Base-by-base conservation (phyloP, 768 basidiomycete species). In the Cyclocybe aegerita region DNA sequence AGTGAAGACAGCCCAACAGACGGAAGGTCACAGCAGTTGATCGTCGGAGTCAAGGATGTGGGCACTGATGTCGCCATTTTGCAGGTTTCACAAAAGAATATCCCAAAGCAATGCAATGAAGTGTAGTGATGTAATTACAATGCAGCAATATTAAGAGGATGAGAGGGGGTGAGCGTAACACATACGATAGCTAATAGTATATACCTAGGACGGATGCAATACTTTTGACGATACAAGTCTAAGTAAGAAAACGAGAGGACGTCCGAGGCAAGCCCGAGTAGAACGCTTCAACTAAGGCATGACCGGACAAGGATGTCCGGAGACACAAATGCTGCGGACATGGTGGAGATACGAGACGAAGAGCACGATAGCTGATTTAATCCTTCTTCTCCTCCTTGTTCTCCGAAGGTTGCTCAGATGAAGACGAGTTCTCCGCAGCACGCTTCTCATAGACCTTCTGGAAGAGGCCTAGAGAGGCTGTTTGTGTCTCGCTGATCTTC, bases 381-480 rank as follows among this genome's bases (percentile, higher is more conserved):
- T 93, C 87, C 75, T 92, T 92, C 88, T 93, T 91, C 76, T 93
- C 86, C 60, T 85, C 86, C 65, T 83, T 78, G 63, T 72, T 70
- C 62, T 79, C 73, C 9, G 73, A 63, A 33, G 67, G 62, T 43
- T 67, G 72, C 52, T 74, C 77, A 49, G 79, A 73, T 14, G 80
- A 65, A 66, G 73, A 55, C 43, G 64, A 60, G 56, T 78, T 80
- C 71, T 92, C 90, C 29, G 88, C 86, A 58, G 81, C 83, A 50
- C 88, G 83, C 82, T 96, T 96, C 80, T 94, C 92, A 67, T 95
- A 94, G 10, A 92, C 85, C 86, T 94, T 96, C 72, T 96, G 90
- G 95, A 98, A 98, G 52, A 98, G 86, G 52, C 91, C 90, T 34
- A 98, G 83, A 12, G 93, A 95, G 11, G 95, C 96, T 61, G 90